Conservation (phyloP, 371 early-diverging fungal species). For the Coemansia sp. region DNA sequence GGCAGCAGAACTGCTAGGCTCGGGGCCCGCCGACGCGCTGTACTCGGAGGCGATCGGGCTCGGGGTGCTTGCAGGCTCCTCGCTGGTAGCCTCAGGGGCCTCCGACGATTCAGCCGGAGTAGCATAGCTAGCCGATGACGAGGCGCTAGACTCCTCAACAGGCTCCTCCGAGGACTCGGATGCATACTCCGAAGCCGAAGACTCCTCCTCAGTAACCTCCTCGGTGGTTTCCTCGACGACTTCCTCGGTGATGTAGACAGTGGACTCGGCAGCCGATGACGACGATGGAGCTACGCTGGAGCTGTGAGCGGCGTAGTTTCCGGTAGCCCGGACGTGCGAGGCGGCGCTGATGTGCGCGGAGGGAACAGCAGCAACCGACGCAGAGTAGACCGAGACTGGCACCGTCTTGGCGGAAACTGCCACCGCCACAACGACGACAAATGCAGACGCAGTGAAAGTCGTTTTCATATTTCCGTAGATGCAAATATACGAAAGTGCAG, state of each 20-base stretch:
- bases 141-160: background rate
- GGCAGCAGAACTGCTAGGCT: background rate
- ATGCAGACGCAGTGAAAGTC: constrained; percentile 10
- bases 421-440: constrained; percentile 7
- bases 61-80: background rate
- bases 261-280: background rate
- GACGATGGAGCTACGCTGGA: background rate
- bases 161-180: background rate
- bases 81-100: background rate
- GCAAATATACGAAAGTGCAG: too few relatives aligned
- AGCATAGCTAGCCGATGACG: background rate
- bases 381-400: background rate
- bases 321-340: background rate
- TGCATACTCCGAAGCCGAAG: background rate
- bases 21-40: background rate
- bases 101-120: background rate
- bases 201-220: background rate
- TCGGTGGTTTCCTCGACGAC: background rate
- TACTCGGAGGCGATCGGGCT: background rate
- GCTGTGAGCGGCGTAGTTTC: background rate
- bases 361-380: background rate
- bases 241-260: background rate
- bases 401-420: background rate
- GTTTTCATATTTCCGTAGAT: constrained; percentile 2
- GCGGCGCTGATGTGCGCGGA: background rate